Percentiles rank a stretch among this genome's conserved stretches.
Conservation (phyloP, 768 basidiomycete species). For the Dioszegia hungarica region DNA sequence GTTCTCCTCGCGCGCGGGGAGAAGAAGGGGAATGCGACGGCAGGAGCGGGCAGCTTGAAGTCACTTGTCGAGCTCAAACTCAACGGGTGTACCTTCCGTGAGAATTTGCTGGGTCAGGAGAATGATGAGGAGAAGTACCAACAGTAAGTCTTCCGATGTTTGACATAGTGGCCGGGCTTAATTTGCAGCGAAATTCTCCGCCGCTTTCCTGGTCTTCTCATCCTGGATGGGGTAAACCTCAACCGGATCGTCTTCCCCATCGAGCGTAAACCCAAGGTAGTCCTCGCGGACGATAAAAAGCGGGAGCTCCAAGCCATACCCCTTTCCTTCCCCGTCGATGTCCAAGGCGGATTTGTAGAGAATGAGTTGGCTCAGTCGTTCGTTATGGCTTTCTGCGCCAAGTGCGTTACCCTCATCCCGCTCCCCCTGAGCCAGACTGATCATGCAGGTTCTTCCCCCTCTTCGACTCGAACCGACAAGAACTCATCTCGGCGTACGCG, state of each 20-base stretch:
- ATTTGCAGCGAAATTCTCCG: slow-evolving; percentile 65
- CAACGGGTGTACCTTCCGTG: slow-evolving; percentile 35
- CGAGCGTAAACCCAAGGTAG: slow-evolving; percentile 52
- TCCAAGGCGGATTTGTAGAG: slow-evolving; percentile 30
- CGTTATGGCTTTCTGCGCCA: slow-evolving; percentile 63
- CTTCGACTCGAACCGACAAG: slow-evolving; percentile 70
- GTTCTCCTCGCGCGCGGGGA: slow-evolving; percentile 66
- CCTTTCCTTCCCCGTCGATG: slow-evolving; percentile 68
- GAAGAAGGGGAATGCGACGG: slow-evolving; percentile 44
- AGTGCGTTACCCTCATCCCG: too few relatives aligned
- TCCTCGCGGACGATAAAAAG: slow-evolving; percentile 51
- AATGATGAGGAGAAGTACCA: slow-evolving; percentile 69
- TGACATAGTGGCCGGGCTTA: slow-evolving; percentile 47
- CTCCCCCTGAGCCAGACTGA: too few relatives aligned
- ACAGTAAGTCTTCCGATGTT: slow-evolving; percentile 51
- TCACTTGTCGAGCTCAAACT: slow-evolving; percentile 42
- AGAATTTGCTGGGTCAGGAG: slow-evolving; percentile 54
- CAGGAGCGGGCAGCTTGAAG: slow-evolving; percentile 33
- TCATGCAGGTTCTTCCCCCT: slow-evolving; percentile 68
- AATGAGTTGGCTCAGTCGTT: slow-evolving; percentile 73
- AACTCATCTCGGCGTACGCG: slow-evolving; percentile 69
- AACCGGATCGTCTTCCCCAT: slow-evolving; percentile 68
- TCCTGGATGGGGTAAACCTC: slow-evolving; percentile 78
- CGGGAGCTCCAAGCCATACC: slow-evolving; percentile 41
- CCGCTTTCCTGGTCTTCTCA: slow-evolving; percentile 73